Evolutionary conservation across 176 grass and related monocot species (phyloP), one percentile per base, ranked within the genome.

Genomic region (Oryza glumipatula): DNA sequence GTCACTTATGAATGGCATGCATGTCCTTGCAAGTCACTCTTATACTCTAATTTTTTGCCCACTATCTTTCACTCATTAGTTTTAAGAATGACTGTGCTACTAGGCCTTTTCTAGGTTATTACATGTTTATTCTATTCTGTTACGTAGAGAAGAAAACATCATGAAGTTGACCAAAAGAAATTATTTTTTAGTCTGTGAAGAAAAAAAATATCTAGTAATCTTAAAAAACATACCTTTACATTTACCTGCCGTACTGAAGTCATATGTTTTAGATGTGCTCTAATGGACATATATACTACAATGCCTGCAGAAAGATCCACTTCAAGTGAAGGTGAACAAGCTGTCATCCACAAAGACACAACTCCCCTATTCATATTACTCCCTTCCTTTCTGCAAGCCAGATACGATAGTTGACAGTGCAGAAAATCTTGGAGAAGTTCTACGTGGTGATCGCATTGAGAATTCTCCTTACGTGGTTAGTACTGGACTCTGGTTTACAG

Each of bases 391-490:
- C 85, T 87, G 85, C 28, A 81, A 75, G 70, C 85, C 85, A 33
- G 11, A 32, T 14, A 75, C 45, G 0, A 85, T 85, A 22, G 81
- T 67, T 26, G 26, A 26, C 26, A 26, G 26, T 26, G 26, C 26
- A 26, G 26, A 26, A 26, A 26, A 26, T 26, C 78, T 87, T 87
- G 85, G 85, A 58, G 85, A 87, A 69, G 78, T 87, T 75, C 48
- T 87, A 30, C 78, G 78, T 35, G 85, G 85, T 45, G 85, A 87
- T 68, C 85, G 85, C 61, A 87, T 81, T 23, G 85, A 87, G 78
- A 87, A 87, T 70, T 87, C 85, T 28, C 85, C 71, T 32, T 87
- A 87, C 33, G 61, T 81, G 85, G 85, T 87, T 75, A 87, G 85
- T 76, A 68, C 46, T 80, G 6, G 11, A 23, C 21, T 61, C 21